Evolutionary conservation across 345 rosid genomes (phyloP).

Genomic region (Euphorbia peplus): DNA sequence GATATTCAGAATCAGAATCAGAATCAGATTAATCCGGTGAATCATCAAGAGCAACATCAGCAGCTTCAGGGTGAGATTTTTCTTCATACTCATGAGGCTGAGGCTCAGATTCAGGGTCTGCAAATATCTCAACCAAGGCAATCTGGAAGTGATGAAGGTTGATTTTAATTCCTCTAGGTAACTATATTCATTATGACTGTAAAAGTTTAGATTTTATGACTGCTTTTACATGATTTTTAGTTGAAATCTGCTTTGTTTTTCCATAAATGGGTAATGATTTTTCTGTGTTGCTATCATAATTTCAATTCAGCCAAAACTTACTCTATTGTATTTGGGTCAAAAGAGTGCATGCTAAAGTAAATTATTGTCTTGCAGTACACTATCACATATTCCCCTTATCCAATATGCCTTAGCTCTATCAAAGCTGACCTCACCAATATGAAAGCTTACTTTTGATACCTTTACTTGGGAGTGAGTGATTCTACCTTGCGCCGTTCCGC

Average conservation of each 20-base stretch:
- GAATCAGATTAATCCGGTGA: background rate
- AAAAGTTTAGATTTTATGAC: slow-evolving; percentile 19
- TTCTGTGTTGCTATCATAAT: slow-evolving; percentile 16
- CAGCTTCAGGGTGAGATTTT: slow-evolving; percentile 45
- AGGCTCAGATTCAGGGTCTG: slow-evolving; percentile 33
- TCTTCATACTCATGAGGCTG: slow-evolving; percentile 35
- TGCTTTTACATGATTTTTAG: slow-evolving; percentile 7
- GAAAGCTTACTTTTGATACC: no score
- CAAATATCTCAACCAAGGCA: background rate
- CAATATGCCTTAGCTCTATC: background rate
- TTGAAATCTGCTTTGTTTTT: slow-evolving; percentile 9
- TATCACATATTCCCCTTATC: slow-evolving; percentile 12
- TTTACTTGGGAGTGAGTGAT: no score
- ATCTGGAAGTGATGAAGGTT: slow-evolving; percentile 51
- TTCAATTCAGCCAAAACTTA: slow-evolving; percentile 16
- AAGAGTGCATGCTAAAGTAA: slow-evolving; percentile 21
- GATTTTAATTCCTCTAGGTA: slow-evolving; percentile 21
- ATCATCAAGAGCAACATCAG: slow-evolving; percentile 27
- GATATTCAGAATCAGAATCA: slow-evolving; percentile 24
- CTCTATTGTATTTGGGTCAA: slow-evolving; percentile 22
- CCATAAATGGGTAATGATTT: slow-evolving; percentile 21
- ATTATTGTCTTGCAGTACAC: slow-evolving; percentile 35
- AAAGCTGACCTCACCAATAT: no score
- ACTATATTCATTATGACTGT: background rate
- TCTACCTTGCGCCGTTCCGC: no score